A percentile compares a stretch with the other conserved stretches of the same genome.
Evolutionary conservation across 2,329 filamentous ascomycete genomes (phyloP).

Genomic region (Bisporella sp.): DNA sequence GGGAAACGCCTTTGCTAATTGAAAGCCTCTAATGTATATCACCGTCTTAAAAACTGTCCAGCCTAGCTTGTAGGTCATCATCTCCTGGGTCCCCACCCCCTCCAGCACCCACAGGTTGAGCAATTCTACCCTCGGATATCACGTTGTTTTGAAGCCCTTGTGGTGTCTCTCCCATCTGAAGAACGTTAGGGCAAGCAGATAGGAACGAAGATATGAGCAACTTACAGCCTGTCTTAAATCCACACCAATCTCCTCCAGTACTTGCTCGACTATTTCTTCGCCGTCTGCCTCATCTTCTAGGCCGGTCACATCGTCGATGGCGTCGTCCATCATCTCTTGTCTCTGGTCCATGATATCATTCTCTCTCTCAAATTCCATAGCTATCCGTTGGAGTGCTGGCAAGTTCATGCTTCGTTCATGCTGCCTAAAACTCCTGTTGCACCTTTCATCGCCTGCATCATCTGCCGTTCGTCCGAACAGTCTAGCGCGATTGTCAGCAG

Average conservation of each 20-base stretch:
- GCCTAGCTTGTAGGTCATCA: slow-evolving; percentile 86
- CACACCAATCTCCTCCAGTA: slow-evolving; percentile 93
- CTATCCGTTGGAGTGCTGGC: slow-evolving; percentile 88
- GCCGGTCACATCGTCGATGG: slow-evolving; percentile 93
- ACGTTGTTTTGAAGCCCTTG: slow-evolving; percentile 70
- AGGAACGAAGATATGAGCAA: slow-evolving; percentile 15
- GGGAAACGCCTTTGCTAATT: not conserved
- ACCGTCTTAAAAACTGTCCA: slow-evolving; percentile 67
- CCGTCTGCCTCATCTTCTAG: slow-evolving; percentile 87
- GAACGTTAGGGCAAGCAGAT: slow-evolving; percentile 8
- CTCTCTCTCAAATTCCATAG: slow-evolving; percentile 98
- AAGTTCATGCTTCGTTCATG: slow-evolving; percentile 99
- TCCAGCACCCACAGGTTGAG: slow-evolving; percentile 68
- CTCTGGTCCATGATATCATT: slow-evolving; percentile 99
- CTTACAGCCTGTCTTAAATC: slow-evolving; percentile 84
- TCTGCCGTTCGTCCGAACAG: slow-evolving; percentile 95
- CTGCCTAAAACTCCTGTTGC: slow-evolving; percentile 86
- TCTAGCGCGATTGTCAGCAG: slow-evolving; percentile 43
- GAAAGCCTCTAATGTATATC: not conserved
- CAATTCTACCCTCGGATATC: slow-evolving; percentile 69
- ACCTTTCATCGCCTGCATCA: slow-evolving; percentile 99
- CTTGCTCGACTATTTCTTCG: slow-evolving; percentile 93
- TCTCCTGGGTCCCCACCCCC: slow-evolving; percentile 60
- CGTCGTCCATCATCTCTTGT: slow-evolving; percentile 99
- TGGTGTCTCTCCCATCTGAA: slow-evolving; percentile 84